Conservation (phyloP, 352 stramenopile genomes). For the Plasmopara viticola region DNA sequence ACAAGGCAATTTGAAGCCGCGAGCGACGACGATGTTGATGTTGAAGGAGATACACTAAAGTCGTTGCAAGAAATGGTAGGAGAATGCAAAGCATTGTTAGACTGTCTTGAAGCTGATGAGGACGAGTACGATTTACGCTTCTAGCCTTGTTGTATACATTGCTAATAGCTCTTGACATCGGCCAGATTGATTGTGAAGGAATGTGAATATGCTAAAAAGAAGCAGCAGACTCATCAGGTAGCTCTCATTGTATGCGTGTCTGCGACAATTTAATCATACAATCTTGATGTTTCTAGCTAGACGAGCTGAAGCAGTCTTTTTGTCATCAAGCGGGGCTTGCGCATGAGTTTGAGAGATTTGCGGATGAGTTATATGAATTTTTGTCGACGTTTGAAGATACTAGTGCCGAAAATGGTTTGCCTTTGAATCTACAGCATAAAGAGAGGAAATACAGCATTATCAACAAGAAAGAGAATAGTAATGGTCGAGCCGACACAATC, state of each 20-base stretch:
- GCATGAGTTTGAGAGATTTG: conserved; percentile 25
- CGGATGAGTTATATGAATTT: conserved; percentile 22
- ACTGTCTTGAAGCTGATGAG: conserved; percentile 14
- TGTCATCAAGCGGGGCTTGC: conserved; percentile 9
- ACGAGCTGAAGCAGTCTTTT: not conserved
- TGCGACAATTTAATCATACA: not conserved
- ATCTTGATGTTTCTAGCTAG: conserved; percentile 3
- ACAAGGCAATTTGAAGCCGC: conserved; percentile 8
- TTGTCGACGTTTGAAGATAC: conserved; percentile 4
- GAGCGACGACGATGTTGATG: not conserved
- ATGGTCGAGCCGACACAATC: not conserved
- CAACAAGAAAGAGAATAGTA: not conserved
- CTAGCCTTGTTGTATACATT: not conserved
- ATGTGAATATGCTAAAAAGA: not conserved
- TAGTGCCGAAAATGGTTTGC: not conserved
- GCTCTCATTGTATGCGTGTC: not conserved
- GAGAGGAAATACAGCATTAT: not conserved
- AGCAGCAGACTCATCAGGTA: conserved; percentile 9
- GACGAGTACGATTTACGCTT: not conserved
- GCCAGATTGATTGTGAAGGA: not conserved
- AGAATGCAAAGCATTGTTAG: conserved; percentile 19
- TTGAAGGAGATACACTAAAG: conserved; percentile 7
- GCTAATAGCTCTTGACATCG: not conserved
- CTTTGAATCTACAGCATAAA: not conserved
- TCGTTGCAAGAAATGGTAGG: conserved; percentile 17